A percentile compares a stretch with the other conserved stretches of the same genome.
phyloP scores from a whole-genome alignment of 192 early-diverging fungal genomes.

The Backusella psychrophila region DNA sequence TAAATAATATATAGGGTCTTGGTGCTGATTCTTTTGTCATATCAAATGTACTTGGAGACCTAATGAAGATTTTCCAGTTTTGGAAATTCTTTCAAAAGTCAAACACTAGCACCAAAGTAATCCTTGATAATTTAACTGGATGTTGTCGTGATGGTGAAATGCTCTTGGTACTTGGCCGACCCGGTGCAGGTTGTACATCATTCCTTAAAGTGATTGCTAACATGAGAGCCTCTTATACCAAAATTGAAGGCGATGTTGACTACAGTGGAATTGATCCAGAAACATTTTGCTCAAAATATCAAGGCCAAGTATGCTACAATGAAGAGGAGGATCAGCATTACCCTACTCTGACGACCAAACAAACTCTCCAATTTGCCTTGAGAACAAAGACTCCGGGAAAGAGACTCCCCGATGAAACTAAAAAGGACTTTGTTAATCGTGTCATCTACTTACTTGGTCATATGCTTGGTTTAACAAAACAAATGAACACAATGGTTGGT shows the following conservation, averaged over 20 bases:
- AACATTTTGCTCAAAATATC: constrained; percentile 58
- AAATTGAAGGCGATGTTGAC: constrained; percentile 54
- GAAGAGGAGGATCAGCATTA: constrained; percentile 80
- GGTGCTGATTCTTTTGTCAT: constrained; percentile 31
- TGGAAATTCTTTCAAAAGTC: background rate
- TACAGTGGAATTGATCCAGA: constrained; percentile 66
- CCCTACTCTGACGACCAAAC: constrained; percentile 73
- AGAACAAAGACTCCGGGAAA: constrained; percentile 66
- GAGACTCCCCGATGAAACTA: constrained; percentile 45
- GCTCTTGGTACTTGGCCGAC: constrained; percentile 66
- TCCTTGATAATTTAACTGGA: constrained; percentile 63
- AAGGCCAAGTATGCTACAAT: constrained; percentile 76
- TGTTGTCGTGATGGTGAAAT: constrained; percentile 74
- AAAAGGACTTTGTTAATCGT: constrained; percentile 49
- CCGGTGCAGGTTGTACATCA: constrained; percentile 67
- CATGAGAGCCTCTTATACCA: constrained; percentile 48
- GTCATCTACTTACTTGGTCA: constrained; percentile 46
- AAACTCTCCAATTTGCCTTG: constrained; percentile 76
- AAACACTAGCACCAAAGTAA: constrained; percentile 34
- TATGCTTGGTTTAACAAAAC: constrained; percentile 55
- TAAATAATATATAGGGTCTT: constrained; percentile 22
- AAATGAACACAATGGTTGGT: constrained; percentile 68
- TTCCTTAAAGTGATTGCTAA: constrained; percentile 61
- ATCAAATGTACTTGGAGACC: constrained; percentile 12
- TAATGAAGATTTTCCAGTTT: background rate